These are phyloP conservation scores for Trichoderma oligosporum DNA, from an alignment of 2,329 filamentous ascomycete species.

Conservation along the genomic window DNA sequence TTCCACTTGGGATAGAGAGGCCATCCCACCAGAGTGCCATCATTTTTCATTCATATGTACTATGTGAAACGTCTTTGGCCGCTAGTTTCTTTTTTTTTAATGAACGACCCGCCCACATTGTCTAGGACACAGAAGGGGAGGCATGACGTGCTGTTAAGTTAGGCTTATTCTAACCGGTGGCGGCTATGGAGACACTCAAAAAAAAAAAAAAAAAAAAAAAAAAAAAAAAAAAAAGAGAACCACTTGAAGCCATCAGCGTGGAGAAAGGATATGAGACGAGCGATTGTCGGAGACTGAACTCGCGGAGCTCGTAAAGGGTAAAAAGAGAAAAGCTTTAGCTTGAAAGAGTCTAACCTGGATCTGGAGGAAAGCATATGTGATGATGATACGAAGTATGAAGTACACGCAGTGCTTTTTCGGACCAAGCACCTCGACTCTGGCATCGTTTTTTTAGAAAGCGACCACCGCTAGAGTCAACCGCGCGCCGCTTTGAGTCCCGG, in stretches of 20 bases:
- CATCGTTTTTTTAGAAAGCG: neutral
- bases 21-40: slow-evolving; percentile 9
- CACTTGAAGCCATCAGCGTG: neutral
- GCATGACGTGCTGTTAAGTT: slow-evolving; percentile 5
- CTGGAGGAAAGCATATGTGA: neutral
- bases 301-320: neutral
- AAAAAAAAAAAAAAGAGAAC: too few species aligned
- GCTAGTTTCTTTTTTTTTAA: neutral
- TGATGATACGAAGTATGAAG: too few species aligned
- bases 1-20: slow-evolving; percentile 2
- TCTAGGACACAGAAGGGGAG: too few species aligned
- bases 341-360: neutral
- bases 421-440: neutral
- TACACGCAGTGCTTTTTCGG: too few species aligned
- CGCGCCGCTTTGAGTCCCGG: slow-evolving; percentile 8
- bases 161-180: slow-evolving; percentile 13
- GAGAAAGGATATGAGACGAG: neutral
- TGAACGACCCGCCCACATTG: too few species aligned
- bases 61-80: slow-evolving; percentile 4
- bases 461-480: slow-evolving; percentile 3
- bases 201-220: too few species aligned
- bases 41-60: too few species aligned
- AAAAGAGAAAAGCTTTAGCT: neutral
- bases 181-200: slow-evolving; percentile 17
- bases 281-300: neutral